These are phyloP conservation scores for Vanrija humicola DNA, from an alignment of 1,284 basidiomycete species.

Conservation along the genomic window DNA sequence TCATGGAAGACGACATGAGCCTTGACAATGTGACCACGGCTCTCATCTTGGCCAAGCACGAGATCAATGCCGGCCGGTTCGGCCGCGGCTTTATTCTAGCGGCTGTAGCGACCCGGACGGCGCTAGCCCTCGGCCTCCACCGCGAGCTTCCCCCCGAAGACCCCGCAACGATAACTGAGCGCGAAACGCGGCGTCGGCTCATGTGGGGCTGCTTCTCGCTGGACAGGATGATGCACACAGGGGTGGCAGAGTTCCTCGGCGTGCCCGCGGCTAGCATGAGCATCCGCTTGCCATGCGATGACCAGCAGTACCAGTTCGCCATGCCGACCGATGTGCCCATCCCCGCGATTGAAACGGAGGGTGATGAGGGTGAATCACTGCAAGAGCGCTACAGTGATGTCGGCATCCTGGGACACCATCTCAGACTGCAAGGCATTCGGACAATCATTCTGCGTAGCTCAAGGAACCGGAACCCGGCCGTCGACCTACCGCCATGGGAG, in stretches of 20 bases:
- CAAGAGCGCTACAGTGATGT: constrained; percentile 2
- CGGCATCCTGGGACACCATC: constrained; percentile 16
- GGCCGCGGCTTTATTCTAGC: constrained; percentile 12
- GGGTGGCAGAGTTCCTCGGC: constrained; percentile 13
- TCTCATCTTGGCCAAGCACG: constrained; percentile 23
- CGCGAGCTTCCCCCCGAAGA: constrained; percentile 12
- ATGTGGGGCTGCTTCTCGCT: constrained; percentile 25
- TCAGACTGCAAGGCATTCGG: constrained; percentile 14
- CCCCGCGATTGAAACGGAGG: constrained; percentile 6
- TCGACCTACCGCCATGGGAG: constrained; percentile 16
- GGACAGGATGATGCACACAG: constrained; percentile 25
- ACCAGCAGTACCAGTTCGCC: constrained; percentile 13
- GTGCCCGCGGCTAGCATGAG: constrained; percentile 1
- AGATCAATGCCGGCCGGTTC: constrained; percentile 18
- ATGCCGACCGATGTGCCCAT: constrained; percentile 7
- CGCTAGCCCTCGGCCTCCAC: constrained; percentile 15
- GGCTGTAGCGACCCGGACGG: constrained; percentile 16
- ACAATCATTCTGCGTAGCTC: constrained; percentile 11
- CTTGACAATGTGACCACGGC: constrained; percentile 17
- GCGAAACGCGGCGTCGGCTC: constrained; percentile 20
- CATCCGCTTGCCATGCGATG: constrained; percentile 13
- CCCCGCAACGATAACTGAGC: constrained; percentile 5
- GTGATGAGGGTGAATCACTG: not conserved
- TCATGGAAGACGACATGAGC: constrained; percentile 18
- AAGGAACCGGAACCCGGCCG: constrained; percentile 4